Base-by-base conservation (phyloP, 192 early-diverging fungal species). In the Dispira simplex region DNA sequence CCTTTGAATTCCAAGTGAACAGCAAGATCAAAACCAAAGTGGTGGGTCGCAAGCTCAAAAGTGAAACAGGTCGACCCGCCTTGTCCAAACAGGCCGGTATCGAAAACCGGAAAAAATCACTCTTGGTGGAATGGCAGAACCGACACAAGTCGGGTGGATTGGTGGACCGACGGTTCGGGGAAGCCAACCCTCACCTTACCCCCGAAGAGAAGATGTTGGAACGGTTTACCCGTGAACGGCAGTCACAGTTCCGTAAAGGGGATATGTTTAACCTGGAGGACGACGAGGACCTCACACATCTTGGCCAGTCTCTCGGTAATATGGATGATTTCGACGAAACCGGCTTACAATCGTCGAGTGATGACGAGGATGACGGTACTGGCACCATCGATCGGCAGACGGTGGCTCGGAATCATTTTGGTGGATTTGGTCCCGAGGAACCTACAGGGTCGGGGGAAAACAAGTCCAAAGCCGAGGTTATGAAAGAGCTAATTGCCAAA, bases 401-500 rank as follows among this genome's bases (percentile, higher is more conserved):
- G 43, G 95, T 96, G 21, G 71, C 70, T 10, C 73, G 74, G 45
- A 74, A 70, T 26, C 93, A 96, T 75, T 96, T 96, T 70, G 93
- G 95, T 64, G 93, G 93, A 21, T 94, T 93, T 68, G 84, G 79
- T 21, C 83, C 85, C 43, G 77, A 77, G 73, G 23, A 32, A 60
- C 20, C 73, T 67, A 64, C 14, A 25, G 54, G 70, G 74, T 39
- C 70, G 72, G 20, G 69, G 70, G 51, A 76, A 78, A 79, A 78
- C 46, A 97, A 95, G 75, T 83, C 89, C 39, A 94, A 93, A 73
- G 82, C 81, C 32, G 97, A 99, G 75, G 73, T 99, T 46, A 98
- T 98, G 97, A 87, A 89, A 70, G 95, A 99, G 71, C 70, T 99
- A 28, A 98, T 99, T 67, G 89, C 89, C 46, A 99, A 99, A 77